Conservation (phyloP, 495 filamentous ascomycete species). For the Neurospora sp. region DNA sequence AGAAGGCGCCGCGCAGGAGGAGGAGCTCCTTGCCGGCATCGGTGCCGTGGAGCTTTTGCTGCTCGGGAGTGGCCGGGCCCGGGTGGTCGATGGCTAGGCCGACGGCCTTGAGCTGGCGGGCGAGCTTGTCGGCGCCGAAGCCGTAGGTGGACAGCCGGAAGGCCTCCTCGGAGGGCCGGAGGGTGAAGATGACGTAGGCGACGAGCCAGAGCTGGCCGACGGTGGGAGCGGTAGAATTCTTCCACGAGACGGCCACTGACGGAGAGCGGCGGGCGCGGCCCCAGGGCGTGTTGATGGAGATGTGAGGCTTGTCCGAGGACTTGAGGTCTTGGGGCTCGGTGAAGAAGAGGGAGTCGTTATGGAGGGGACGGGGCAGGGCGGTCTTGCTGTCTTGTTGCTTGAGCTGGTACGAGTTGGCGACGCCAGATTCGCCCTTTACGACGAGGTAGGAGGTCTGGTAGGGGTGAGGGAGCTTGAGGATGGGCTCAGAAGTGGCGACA, state of each 20-base stretch:
- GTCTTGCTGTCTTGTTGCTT: conserved; percentile 7
- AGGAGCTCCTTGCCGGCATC: conserved; percentile 25
- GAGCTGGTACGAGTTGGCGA: conserved; percentile 12
- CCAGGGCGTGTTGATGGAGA: conserved; percentile 38
- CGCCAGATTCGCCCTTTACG: conserved; percentile 10
- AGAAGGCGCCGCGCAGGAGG: conserved; percentile 45
- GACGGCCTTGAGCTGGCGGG: conserved; percentile 41
- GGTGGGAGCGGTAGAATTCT: conserved; percentile 29
- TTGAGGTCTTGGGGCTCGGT: conserved; percentile 34
- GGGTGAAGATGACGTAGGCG: conserved; percentile 48
- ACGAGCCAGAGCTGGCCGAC: conserved; percentile 53
- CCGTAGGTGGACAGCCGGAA: conserved; percentile 41
- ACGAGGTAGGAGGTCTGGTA: conserved; percentile 34
- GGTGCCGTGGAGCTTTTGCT: conserved; percentile 29
- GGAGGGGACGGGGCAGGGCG: conserved; percentile 19
- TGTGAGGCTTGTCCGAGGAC: conserved; percentile 33
- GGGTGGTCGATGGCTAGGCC: conserved; percentile 44
- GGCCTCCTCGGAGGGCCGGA: conserved; percentile 42
- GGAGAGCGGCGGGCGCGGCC: conserved; percentile 35
- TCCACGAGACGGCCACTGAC: conserved; percentile 27
- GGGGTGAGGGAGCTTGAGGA: conserved; percentile 37
- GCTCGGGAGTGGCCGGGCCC: conserved; percentile 9
- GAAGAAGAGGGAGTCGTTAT: conserved; percentile 30
- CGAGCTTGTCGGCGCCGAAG: conserved; percentile 27
- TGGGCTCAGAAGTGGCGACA: conserved; percentile 23